Evolutionary conservation across 139 green algal species (phyloP).

Genomic region (Ostreobium quekettii): DNA sequence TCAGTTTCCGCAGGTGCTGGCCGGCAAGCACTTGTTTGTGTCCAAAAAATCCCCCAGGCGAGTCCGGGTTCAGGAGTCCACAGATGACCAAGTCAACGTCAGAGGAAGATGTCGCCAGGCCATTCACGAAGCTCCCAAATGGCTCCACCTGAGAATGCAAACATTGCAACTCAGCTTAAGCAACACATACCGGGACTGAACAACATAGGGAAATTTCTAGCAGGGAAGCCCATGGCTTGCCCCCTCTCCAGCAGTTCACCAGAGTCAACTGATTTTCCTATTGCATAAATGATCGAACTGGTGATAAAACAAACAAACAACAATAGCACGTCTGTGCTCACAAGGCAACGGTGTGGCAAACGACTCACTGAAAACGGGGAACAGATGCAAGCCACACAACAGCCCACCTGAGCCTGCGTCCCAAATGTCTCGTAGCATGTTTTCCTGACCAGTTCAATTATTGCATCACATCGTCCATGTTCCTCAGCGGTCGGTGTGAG

Average conservation of each 20-base stretch:
- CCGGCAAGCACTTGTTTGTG: constrained; percentile 4
- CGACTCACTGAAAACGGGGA: no score
- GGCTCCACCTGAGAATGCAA: constrained; percentile 36
- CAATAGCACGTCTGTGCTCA: no score
- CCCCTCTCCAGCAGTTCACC: no score
- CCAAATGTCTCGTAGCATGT: constrained; percentile 9
- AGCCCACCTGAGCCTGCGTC: not conserved
- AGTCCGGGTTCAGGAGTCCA: constrained; percentile 36
- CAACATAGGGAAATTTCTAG: no score
- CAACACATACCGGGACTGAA: no score
- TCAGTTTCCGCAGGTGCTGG: not conserved
- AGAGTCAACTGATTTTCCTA: no score
- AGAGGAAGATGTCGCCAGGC: constrained; percentile 38
- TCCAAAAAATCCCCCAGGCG: constrained; percentile 5
- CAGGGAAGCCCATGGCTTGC: no score
- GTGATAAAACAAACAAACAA: no score
- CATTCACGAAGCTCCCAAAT: constrained; percentile 52
- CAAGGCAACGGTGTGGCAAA: no score
- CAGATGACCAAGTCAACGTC: constrained; percentile 55
- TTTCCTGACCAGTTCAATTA: constrained; percentile 16
- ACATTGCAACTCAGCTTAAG: no score
- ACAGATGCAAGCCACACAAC: no score
- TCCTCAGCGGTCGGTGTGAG: constrained; percentile 10
- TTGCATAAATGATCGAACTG: no score
- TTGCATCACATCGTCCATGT: constrained; percentile 5